Evolutionary conservation across 495 filamentous ascomycete genomes (phyloP).

Genomic region (Xylaria intraflava): DNA sequence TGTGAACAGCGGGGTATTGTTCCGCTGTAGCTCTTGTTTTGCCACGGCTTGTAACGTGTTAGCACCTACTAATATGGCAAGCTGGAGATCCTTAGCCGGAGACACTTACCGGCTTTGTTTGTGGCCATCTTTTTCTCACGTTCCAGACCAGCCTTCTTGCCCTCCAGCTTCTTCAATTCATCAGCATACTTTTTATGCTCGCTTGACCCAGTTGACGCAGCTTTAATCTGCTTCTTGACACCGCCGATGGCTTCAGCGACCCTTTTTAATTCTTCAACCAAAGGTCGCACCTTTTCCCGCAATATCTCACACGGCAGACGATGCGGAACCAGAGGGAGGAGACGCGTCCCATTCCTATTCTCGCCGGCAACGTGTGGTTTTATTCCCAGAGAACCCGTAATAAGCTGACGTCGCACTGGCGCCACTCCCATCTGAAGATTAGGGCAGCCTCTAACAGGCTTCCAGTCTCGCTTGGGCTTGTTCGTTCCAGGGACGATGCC

Average conservation of each 20-base stretch:
- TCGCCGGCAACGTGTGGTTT: slow-evolving; percentile 13
- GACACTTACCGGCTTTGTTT: slow-evolving; percentile 7
- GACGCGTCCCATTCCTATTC: slow-evolving; percentile 1
- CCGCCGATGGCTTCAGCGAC: not conserved
- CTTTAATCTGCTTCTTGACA: not conserved
- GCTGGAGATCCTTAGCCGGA: too few species aligned
- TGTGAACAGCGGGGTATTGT: too few species aligned
- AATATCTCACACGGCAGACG: slow-evolving; percentile 8
- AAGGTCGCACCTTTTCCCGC: slow-evolving; percentile 6
- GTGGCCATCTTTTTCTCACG: slow-evolving; percentile 1
- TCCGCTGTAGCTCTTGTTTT: too few species aligned
- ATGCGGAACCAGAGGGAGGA: not conserved
- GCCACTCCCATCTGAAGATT: not conserved
- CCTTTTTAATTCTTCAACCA: slow-evolving; percentile 3
- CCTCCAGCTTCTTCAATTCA: slow-evolving; percentile 2
- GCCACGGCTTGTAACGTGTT: not conserved
- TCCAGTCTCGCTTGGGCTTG: not conserved
- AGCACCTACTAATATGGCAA: too few species aligned
- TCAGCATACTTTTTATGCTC: not conserved
- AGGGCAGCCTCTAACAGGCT: slow-evolving; percentile 2
- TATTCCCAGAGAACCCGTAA: not conserved
- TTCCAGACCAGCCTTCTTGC: not conserved
- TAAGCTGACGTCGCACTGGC: slow-evolving; percentile 2
- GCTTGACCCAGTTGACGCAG: not conserved
- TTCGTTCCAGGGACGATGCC: not conserved